Percentiles rank a stretch among this genome's conserved stretches.
Evolutionary conservation across 2,329 filamentous ascomycete species (phyloP).

Genomic region (Sarocladium brachiariae): DNA sequence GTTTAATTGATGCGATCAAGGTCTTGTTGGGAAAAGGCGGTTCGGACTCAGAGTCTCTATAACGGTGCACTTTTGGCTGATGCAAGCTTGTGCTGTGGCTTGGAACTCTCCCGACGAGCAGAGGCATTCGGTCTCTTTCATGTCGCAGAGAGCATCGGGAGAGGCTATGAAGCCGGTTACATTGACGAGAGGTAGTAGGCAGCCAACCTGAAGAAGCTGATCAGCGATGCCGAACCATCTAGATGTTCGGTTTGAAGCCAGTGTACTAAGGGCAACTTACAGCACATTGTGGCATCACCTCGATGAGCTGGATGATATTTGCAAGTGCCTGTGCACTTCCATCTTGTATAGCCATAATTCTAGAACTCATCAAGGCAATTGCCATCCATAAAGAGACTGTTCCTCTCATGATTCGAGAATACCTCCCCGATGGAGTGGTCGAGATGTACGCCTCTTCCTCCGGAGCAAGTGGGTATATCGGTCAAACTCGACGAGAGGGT

Average conservation of each 20-base stretch:
- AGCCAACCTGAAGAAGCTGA: not conserved
- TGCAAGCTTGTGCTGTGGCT: not conserved
- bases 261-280: not conserved
- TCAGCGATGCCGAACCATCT: not conserved
- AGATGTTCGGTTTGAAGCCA: not conserved
- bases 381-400: not conserved
- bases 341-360: not conserved
- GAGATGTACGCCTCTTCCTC: not conserved
- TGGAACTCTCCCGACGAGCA: not conserved
- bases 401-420: not conserved
- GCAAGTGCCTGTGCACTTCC: not conserved
- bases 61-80: not conserved
- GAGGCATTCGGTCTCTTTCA: not conserved
- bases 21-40: not conserved
- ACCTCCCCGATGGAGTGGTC: not conserved
- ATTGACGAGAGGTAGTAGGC: conserved; percentile 2
- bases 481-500: no score
- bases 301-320: not conserved
- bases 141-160: conserved; percentile 1
- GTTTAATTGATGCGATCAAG: not conserved
- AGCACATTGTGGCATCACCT: conserved; percentile 1
- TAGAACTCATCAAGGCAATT: not conserved
- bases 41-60: not conserved
- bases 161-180: not conserved
- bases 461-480: no score